Percentiles rank a stretch among this genome's conserved stretches.
Evolutionary conservation across 441 rosid species (phyloP).

Genomic region (Erodium moschatum): DNA sequence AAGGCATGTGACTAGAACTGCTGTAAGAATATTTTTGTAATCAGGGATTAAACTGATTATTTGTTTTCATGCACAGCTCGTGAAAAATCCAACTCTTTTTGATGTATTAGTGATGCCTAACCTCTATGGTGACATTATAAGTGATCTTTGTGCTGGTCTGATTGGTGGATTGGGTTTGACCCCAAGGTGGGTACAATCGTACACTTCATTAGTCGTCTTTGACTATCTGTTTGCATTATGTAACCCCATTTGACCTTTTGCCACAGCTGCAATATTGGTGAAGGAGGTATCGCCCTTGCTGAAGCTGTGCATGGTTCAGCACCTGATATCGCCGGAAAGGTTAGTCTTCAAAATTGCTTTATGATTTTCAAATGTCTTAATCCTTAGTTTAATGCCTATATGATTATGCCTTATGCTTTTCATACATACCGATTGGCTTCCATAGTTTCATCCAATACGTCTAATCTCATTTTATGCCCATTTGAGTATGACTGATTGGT

Average conservation of each 20-base stretch:
- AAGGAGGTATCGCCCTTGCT: constrained; percentile 91
- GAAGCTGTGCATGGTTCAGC: constrained; percentile 99
- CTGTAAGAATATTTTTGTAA: background rate
- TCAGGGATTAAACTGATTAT: constrained; percentile 11
- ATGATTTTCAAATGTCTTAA: background rate
- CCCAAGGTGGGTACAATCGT: constrained; percentile 53
- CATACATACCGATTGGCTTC: constrained; percentile 6
- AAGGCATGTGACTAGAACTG: background rate
- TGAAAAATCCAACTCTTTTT: constrained; percentile 85
- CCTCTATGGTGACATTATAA: constrained; percentile 95
- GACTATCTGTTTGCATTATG: constrained; percentile 13
- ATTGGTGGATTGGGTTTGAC: constrained; percentile 94
- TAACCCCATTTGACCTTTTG: constrained; percentile 17
- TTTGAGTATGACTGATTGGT: background rate
- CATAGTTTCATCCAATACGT: background rate
- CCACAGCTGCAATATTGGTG: constrained; percentile 91
- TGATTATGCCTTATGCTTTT: background rate
- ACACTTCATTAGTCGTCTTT: constrained; percentile 14
- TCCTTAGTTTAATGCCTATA: background rate
- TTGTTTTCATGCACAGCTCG: constrained; percentile 50
- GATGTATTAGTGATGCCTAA: constrained; percentile 98
- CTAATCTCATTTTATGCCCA: background rate
- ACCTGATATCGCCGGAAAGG: constrained; percentile 99
- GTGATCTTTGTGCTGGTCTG: constrained; percentile 93
- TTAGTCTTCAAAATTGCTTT: constrained; percentile 29